A percentile compares a stretch with the other conserved stretches of the same genome.
phyloP scores from a whole-genome alignment of 2,329 filamentous ascomycete species.

The Aureobasidium sp. region DNA sequence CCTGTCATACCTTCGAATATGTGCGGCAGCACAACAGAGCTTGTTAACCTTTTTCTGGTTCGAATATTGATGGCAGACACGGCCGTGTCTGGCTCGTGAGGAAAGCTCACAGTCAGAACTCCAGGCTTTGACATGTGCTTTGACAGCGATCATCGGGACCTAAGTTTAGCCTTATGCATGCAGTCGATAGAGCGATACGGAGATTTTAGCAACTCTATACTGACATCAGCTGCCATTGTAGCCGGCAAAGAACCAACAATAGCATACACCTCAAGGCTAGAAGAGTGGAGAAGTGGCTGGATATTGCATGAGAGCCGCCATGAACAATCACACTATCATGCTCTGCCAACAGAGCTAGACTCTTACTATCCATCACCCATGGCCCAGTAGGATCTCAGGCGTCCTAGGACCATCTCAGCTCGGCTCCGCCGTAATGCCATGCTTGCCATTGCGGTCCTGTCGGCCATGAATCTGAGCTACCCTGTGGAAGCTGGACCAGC shows the following conservation, averaged over 20 bases:
- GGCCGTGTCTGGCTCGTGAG: no score
- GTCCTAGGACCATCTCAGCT: background rate
- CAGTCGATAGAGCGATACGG: background rate
- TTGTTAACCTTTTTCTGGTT: no score
- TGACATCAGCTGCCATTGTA: background rate
- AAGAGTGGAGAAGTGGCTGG: background rate
- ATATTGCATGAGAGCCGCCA: background rate
- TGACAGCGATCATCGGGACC: background rate
- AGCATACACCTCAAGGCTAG: background rate
- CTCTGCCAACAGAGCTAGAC: background rate
- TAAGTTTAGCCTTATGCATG: conserved; percentile 1
- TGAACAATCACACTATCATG: background rate
- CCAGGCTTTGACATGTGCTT: background rate
- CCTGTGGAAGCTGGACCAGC: background rate
- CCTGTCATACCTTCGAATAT: no score
- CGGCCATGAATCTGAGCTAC: background rate
- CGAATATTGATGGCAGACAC: background rate
- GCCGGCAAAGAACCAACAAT: background rate
- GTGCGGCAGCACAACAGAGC: no score
- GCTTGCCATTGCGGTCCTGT: background rate
- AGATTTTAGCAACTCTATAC: background rate
- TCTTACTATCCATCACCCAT: background rate
- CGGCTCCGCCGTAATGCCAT: background rate
- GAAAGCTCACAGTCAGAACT: background rate
- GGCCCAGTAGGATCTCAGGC: background rate